Conservation (phyloP, 441 rosid species). For the Gossypium lobatum region DNA sequence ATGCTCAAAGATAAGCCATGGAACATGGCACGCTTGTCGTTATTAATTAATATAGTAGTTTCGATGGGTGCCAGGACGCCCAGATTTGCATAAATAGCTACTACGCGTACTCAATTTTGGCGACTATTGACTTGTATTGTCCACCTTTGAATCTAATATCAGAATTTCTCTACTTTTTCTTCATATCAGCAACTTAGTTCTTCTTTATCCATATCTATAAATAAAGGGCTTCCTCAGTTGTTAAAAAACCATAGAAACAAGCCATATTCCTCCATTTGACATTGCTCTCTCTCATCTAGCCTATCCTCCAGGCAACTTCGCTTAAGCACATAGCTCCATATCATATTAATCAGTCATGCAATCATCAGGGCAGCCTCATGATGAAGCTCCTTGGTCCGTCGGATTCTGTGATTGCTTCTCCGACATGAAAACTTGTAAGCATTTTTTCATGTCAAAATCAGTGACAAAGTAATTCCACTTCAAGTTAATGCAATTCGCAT, state of each 20-base stretch:
- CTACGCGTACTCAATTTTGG: not conserved
- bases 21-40: not conserved
- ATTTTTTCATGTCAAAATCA: not conserved
- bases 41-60: not conserved
- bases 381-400: slow-evolving; percentile 29
- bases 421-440: slow-evolving; percentile 26
- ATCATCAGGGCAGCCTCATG: not conserved
- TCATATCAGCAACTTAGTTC: not conserved
- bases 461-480: not conserved
- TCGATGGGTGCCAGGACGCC: not conserved
- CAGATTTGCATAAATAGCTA: not conserved
- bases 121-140: not conserved
- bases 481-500: not conserved
- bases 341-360: not conserved
- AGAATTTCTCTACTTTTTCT: no score
- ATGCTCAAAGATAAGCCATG: no score
- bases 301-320: not conserved
- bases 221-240: not conserved
- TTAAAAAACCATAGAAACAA: not conserved
- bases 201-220: not conserved
- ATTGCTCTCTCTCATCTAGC: not conserved
- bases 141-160: not conserved
- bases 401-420: slow-evolving; percentile 36
- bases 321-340: not conserved
- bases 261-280: not conserved